Evolutionary conservation across 1,284 basidiomycete genomes (phyloP).

Genomic region (Ceratobasidium sp.): DNA sequence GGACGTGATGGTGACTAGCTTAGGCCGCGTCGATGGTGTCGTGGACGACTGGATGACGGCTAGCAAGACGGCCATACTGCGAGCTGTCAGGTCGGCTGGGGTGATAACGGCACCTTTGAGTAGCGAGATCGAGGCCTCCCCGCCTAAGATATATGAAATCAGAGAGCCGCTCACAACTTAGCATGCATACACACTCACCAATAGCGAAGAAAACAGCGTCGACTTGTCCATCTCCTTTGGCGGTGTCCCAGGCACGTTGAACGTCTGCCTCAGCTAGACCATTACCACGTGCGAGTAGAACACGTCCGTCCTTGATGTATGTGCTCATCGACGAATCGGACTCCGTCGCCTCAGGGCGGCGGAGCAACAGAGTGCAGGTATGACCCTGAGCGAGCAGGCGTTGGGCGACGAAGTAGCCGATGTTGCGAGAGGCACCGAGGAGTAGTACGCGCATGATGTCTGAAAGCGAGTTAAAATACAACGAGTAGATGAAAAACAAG

Average conservation of each 20-base stretch:
- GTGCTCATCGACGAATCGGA: slow-evolving; percentile 58
- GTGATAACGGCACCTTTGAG: slow-evolving; percentile 59
- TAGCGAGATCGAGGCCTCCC: slow-evolving; percentile 56
- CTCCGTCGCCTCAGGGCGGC: slow-evolving; percentile 59
- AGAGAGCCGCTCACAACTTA: too few relatives aligned
- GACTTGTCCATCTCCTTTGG: slow-evolving; percentile 52
- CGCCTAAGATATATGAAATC: slow-evolving; percentile 53
- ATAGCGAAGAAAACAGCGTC: slow-evolving; percentile 64
- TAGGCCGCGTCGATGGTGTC: slow-evolving; percentile 54
- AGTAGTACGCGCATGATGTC: slow-evolving; percentile 56
- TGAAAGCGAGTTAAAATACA: too few relatives aligned
- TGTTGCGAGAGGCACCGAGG: slow-evolving; percentile 72
- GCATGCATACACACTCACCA: slow-evolving; percentile 54
- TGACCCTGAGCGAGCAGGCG: slow-evolving; percentile 62
- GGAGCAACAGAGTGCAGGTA: slow-evolving; percentile 64
- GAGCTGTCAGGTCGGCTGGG: slow-evolving; percentile 63
- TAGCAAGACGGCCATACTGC: slow-evolving; percentile 61
- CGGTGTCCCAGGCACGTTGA: slow-evolving; percentile 59
- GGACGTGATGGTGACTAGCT: slow-evolving; percentile 64
- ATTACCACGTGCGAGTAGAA: slow-evolving; percentile 63
- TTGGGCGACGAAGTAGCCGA: slow-evolving; percentile 66
- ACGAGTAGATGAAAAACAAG: neutral
- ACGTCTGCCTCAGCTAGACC: slow-evolving; percentile 61
- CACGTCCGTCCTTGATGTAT: slow-evolving; percentile 59
- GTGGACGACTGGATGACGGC: slow-evolving; percentile 58